These are phyloP conservation scores for Alternaria consortialis DNA, from an alignment of 2,329 filamentous ascomycete genomes.

Conservation along the genomic window DNA sequence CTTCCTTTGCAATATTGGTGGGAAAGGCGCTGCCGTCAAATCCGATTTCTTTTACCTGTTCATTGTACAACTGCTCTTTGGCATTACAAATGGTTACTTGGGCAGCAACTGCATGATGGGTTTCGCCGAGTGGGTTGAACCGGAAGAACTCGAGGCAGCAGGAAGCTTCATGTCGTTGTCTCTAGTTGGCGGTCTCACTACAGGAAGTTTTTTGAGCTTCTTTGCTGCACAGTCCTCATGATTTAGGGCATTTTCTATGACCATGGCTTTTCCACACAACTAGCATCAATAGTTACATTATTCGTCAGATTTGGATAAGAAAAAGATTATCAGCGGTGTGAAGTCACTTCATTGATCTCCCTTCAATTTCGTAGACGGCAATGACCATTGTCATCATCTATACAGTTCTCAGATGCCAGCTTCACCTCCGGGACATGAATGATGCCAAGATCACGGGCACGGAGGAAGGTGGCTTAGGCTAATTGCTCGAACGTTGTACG, in stretches of 20 bases:
- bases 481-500: neutral
- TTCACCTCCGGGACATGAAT: neutral
- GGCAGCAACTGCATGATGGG: conserved; percentile 93
- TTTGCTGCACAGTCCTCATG: conserved; percentile 59
- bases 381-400: neutral
- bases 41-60: conserved; percentile 91
- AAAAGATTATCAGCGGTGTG: neutral
- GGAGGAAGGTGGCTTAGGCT: neutral
- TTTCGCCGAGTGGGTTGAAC: conserved; percentile 80
- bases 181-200: conserved; percentile 82
- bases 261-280: neutral
- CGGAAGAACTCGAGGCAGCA: conserved; percentile 84
- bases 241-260: neutral
- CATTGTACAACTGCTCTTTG: conserved; percentile 84
- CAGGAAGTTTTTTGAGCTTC: conserved; percentile 92
- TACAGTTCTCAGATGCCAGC: neutral
- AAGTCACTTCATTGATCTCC: neutral
- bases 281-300: neutral
- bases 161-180: conserved; percentile 94
- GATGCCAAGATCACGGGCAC: neutral
- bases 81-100: conserved; percentile 85
- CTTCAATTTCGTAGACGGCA: neutral
- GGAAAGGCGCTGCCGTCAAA: conserved; percentile 70
- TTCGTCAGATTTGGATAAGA: neutral
- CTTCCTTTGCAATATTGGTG: conserved; percentile 85